These are phyloP conservation scores for Cardamine resedifolia DNA, from an alignment of 345 rosid species.

Conservation along the genomic window DNA sequence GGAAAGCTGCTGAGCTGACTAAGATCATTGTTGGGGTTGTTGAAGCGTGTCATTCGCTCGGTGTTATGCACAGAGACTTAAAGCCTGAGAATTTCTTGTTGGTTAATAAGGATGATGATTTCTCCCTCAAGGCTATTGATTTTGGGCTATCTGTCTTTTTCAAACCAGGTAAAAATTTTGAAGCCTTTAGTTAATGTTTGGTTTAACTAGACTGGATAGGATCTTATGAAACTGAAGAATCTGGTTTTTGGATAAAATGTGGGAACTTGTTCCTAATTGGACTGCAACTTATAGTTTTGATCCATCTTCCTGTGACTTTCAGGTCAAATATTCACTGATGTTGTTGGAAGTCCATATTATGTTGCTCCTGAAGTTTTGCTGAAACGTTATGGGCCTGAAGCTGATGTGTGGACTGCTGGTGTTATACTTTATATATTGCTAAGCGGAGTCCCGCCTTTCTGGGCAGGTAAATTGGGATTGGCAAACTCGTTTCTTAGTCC, in stretches of 20 bases:
- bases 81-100: constrained; percentile 99
- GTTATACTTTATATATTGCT: constrained; percentile 90
- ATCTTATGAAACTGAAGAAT: neutral
- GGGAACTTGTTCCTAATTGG: neutral
- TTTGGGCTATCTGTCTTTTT: constrained; percentile 97
- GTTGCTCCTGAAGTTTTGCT: constrained; percentile 98
- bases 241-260: neutral
- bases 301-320: constrained; percentile 18
- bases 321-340: constrained; percentile 90
- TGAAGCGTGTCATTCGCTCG: constrained; percentile 94
- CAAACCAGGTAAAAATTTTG: constrained; percentile 72
- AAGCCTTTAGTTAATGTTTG: neutral
- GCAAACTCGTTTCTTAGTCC: neutral
- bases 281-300: neutral
- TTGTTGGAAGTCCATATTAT: constrained; percentile 97
- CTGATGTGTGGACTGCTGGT: constrained; percentile 99
- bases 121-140: constrained; percentile 97
- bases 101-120: constrained; percentile 98
- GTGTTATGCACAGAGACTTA: constrained; percentile 98
- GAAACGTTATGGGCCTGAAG: constrained; percentile 92
- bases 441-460: constrained; percentile 97
- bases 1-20: constrained; percentile 92
- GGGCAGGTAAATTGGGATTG: constrained; percentile 74
- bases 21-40: constrained; percentile 95
- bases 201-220: neutral